These are phyloP conservation scores for Diplocarpon rosae DNA, from an alignment of 2,329 filamentous ascomycete genomes.

Conservation along the genomic window DNA sequence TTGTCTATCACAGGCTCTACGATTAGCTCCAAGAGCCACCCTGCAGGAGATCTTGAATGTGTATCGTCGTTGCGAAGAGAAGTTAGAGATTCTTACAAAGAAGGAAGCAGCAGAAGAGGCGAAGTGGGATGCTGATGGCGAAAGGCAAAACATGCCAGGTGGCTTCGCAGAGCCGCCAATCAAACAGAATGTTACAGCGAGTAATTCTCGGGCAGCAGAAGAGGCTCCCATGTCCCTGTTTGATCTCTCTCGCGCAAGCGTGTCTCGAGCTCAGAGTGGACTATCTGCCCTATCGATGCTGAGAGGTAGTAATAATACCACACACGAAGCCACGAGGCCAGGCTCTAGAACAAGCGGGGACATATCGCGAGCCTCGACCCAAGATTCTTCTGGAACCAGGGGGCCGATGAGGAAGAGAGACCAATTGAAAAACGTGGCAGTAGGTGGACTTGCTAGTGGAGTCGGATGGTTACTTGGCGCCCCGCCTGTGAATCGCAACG, in stretches of 20 bases:
- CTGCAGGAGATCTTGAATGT: conserved; percentile 65
- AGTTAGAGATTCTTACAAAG: conserved; percentile 55
- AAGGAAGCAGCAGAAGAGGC: conserved; percentile 57
- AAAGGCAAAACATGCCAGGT: conserved; percentile 45
- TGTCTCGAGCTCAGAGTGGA: conserved; percentile 46
- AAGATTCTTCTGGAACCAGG: conserved; percentile 4
- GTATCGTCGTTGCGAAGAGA: conserved; percentile 69
- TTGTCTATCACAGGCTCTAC: conserved; percentile 62
- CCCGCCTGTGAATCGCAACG: neutral
- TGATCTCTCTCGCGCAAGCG: conserved; percentile 50
- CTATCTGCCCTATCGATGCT: conserved; percentile 39
- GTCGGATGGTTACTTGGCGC: conserved; percentile 59
- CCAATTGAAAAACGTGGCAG: conserved; percentile 54
- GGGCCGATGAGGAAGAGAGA: conserved; percentile 57
- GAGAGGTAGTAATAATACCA: conserved; percentile 7
- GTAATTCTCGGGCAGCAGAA: conserved; percentile 33
- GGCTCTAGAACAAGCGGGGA: conserved; percentile 13
- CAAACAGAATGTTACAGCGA: conserved; percentile 23
- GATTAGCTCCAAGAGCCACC: conserved; percentile 58
- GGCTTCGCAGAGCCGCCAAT: conserved; percentile 34
- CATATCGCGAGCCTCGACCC: conserved; percentile 5
- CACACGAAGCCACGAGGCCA: conserved; percentile 1
- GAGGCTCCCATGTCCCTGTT: conserved; percentile 56
- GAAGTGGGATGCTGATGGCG: conserved; percentile 58
- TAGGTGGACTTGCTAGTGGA: conserved; percentile 54